Evolutionary conservation across 352 stramenopile species (phyloP), one percentile per base, ranked within the genome.

Genomic region (Pythium folliculosum): DNA sequence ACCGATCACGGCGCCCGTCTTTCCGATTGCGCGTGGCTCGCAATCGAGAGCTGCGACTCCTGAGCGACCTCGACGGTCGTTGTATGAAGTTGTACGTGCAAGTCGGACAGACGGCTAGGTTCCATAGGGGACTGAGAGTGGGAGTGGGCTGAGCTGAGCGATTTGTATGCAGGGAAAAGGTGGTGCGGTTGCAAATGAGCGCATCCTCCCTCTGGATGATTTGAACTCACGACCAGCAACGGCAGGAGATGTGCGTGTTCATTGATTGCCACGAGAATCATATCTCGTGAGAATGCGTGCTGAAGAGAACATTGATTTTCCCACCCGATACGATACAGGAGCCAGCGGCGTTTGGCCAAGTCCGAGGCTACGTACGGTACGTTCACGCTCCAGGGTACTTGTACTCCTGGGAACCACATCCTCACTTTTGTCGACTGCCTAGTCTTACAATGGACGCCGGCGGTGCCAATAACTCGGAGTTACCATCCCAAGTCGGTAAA

Each of bases 341-440:
- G 17, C 48, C 71, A 2, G 58, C 65, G 38, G 40, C 17, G 13
- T 72, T 77, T 60, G 58, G 51, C 5, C 71, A 71, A 17, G 57
- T 85, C 9, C 65, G 77, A 49, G 82, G 80, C 27, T 84, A 85
- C 60, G 80, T 88, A 38, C 81, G 80, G 82, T 90, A 63, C 66
- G 59, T 51, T 6, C 14, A 37, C 12, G 7, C 21, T 37, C 17
- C 5, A 45, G 14, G 40, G 51, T 17, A 17, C 14, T 43, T 44
- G 25, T 37, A 37, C n/a, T 8, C 19, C n/a, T 30, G 13, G 27
- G 27, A 32, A 32, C 27, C 5, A 5, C 43, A 30, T 19, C 8
- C 59, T 65, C 23, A 65, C 19, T 21, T 21, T 3, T 12, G 14
- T 35, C 17, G 32, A 23, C 19, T 40, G 5, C n/a, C 5, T 17